These are phyloP conservation scores for Vitellaria paradoxa DNA, from an alignment of 179 eudicot genomes.

Conservation along the genomic window DNA sequence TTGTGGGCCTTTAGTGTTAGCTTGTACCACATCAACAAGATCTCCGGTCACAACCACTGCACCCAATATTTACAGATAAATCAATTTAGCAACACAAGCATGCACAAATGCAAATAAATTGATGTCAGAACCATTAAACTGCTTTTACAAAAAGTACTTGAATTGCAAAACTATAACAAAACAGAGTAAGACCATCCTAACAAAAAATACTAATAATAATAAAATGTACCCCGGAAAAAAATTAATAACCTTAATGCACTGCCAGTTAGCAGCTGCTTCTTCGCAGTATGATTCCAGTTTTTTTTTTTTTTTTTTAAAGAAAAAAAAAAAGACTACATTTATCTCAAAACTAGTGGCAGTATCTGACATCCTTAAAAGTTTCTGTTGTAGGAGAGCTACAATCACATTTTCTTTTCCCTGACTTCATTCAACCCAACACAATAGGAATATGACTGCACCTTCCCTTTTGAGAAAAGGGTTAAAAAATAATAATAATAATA, in stretches of 20 bases:
- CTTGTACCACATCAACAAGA: too few relatives aligned
- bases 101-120: neutral
- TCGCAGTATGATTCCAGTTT: constrained; percentile 18
- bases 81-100: neutral
- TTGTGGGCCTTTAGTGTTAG: too few relatives aligned
- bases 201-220: neutral
- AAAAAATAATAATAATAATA: constrained; percentile 10
- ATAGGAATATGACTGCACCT: constrained; percentile 29
- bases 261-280: constrained; percentile 36
- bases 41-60: too few relatives aligned
- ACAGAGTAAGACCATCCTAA: constrained; percentile 27
- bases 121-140: constrained; percentile 8
- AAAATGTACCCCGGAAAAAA: constrained; percentile 9
- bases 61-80: neutral
- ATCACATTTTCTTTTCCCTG: constrained; percentile 32
- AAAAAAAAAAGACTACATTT: constrained; percentile 30
- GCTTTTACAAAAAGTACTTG: constrained; percentile 19
- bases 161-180: constrained; percentile 21
- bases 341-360: constrained; percentile 44
- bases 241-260: constrained; percentile 21
- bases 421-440: constrained; percentile 33
- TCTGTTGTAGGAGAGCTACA: constrained; percentile 62
- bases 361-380: constrained; percentile 27
- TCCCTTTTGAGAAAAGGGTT: constrained; percentile 29
- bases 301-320: too few relatives aligned